Evolutionary conservation across 169 alveolate genomes (phyloP).

Genomic region (Eimeria maxima): DNA sequence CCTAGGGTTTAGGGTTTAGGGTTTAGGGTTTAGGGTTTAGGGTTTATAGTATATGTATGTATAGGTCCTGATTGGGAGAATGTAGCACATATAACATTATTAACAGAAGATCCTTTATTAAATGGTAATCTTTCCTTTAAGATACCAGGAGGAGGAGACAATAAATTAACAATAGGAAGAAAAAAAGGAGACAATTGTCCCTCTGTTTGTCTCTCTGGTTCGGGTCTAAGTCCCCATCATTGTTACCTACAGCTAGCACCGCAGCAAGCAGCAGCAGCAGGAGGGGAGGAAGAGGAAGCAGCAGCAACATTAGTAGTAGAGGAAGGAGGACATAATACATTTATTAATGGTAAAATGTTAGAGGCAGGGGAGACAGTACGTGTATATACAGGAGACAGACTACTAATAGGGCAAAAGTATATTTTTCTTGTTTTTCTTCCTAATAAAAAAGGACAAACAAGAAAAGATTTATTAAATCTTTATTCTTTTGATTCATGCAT

Average conservation of each 20-base stretch:
- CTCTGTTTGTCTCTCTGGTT: conserved; percentile 19
- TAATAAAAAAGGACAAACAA: background rate
- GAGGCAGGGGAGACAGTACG: background rate
- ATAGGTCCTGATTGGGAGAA: conserved; percentile 44
- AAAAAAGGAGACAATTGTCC: conserved; percentile 75
- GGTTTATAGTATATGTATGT: background rate
- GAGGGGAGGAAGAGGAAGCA: background rate
- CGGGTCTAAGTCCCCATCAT: background rate
- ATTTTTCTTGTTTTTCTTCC: conserved; percentile 78
- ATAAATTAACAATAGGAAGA: conserved; percentile 89
- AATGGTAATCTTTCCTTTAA: conserved; percentile 90
- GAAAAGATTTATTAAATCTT: background rate
- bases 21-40: conserved; percentile 25
- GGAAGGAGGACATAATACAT: conserved; percentile 42
- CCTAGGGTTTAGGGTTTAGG: background rate
- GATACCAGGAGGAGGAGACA: conserved; percentile 84
- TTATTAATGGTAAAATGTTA: conserved; percentile 70
- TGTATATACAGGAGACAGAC: conserved; percentile 72
- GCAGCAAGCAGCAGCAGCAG: conserved; percentile 21
- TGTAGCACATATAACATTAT: conserved; percentile 89
- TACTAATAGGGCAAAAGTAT: conserved; percentile 71
- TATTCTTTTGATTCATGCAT: conserved; percentile 13
- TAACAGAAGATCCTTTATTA: conserved; percentile 94
- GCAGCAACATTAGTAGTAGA: conserved; percentile 36
- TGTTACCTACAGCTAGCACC: background rate